Evolutionary conservation across 805 yeast genomes (phyloP).

Genomic region (Yamadazyma sp.): DNA sequence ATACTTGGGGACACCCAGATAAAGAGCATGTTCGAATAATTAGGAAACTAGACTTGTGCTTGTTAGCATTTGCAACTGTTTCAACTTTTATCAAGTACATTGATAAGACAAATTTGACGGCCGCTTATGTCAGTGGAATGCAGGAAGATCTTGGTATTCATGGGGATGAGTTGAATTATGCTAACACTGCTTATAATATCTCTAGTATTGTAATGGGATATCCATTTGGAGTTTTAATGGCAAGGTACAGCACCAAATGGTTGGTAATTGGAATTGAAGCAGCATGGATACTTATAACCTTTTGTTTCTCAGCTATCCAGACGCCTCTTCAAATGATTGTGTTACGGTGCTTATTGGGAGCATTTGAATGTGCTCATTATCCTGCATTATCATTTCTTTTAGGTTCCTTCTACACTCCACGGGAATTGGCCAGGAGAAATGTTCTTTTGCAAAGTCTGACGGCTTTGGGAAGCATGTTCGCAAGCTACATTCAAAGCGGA

Average conservation of each 20-base stretch:
- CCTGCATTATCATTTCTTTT: slow-evolving; percentile 15
- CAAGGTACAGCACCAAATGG: slow-evolving; percentile 14
- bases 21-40: slow-evolving; percentile 9
- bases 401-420: slow-evolving; percentile 20
- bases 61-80: slow-evolving; percentile 11
- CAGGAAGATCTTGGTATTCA: slow-evolving; percentile 48
- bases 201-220: slow-evolving; percentile 16
- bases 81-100: slow-evolving; percentile 14
- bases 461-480: slow-evolving; percentile 15
- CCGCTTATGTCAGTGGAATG: slow-evolving; percentile 58
- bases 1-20: slow-evolving; percentile 13
- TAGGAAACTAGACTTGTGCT: slow-evolving; percentile 9
- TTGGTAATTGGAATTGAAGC: neutral
- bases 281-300: neutral
- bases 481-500: slow-evolving; percentile 23
- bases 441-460: slow-evolving; percentile 16
- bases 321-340: slow-evolving; percentile 6
- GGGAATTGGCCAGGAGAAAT: slow-evolving; percentile 22
- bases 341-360: slow-evolving; percentile 24
- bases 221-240: slow-evolving; percentile 40
- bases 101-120: slow-evolving; percentile 24
- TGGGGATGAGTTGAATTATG: slow-evolving; percentile 52
- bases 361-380: slow-evolving; percentile 25
- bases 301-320: neutral
- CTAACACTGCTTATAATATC: slow-evolving; percentile 55